Base-by-base conservation (phyloP, 2,329 filamentous ascomycete genomes). In the Cordyceps fumosorosea region DNA sequence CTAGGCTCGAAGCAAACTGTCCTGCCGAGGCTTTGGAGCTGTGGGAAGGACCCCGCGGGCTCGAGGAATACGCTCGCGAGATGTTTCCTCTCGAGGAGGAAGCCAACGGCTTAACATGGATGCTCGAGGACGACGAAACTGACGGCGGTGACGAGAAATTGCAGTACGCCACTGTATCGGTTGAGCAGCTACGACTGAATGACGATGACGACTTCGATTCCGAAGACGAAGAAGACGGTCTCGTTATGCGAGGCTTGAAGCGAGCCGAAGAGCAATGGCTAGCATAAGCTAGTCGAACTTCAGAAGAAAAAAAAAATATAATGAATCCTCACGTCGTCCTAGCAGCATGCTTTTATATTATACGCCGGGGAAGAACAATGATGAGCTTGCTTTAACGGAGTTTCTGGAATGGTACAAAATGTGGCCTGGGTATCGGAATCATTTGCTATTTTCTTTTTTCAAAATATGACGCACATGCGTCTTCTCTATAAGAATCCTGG, bases 61-160 rank as follows among this genome's bases (percentile, higher is more conserved):
- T 98, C 67, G 92, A 97, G 72, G 95, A 98, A 75, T 99, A 98
- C 73, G 93, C 93, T 1, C 83, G 90, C 55, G 95, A 98, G 73
- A 92, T 96, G 32, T 98, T 98, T 69, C 91, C 91, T 0, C 83
- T 97, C 14, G 95, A 99, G 74, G 95, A 99, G 76, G 89, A 93
- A 68, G 91, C 92, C 37, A 98, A 98, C 72, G 93, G 93, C 5
- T 78, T 95, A 70, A 91, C 89, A 18, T 99, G 95, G 95, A 98
- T 97, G 93, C 72, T 82, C 50, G 81, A 83, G 5, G 81, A 81
- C 12, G 80, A 80, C 45, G 79, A 78, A 18, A 71, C 71, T n/a
- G 71, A 69, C 26, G 71, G 67, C 40, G 74, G 72, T 8, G 73
- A 74, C 20, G 74, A 76, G n/a, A 74, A 73, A 58, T 64, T 71